A percentile compares a stretch with the other conserved stretches of the same genome.
Evolutionary conservation across 1,284 basidiomycete species (phyloP).

Genomic region (Phellopilus nigrolimitatus): DNA sequence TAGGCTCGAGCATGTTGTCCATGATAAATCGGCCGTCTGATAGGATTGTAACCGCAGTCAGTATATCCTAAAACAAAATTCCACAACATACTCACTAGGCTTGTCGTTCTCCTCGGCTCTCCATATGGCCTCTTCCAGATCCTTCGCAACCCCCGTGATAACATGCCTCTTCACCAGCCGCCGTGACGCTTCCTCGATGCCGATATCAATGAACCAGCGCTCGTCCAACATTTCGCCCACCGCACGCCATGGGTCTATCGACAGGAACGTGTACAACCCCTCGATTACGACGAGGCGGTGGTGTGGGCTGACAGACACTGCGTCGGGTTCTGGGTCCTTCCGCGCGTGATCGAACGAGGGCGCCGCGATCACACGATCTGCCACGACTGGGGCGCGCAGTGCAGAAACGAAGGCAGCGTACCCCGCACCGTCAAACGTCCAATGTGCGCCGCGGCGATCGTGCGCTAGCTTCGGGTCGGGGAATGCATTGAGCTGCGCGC

Average conservation of each 20-base stretch:
- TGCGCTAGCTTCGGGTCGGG: constrained; percentile 70
- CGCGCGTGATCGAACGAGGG: constrained; percentile 74
- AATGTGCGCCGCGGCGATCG: constrained; percentile 66
- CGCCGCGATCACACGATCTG: constrained; percentile 42
- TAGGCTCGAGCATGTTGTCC: constrained; percentile 26
- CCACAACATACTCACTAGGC: constrained; percentile 51
- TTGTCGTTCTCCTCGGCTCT: constrained; percentile 72
- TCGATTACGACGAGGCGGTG: constrained; percentile 81
- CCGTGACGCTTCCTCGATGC: constrained; percentile 51
- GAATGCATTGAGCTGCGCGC: constrained; percentile 61
- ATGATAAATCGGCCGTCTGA: constrained; percentile 26
- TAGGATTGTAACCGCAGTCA: not conserved
- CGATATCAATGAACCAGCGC: constrained; percentile 71
- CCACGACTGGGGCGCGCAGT: constrained; percentile 38
- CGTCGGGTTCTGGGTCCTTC: constrained; percentile 57
- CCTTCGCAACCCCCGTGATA: constrained; percentile 64
- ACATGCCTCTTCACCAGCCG: constrained; percentile 76
- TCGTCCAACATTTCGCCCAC: constrained; percentile 71
- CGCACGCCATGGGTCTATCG: constrained; percentile 66
- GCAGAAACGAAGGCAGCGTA: constrained; percentile 63
- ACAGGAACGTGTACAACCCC: constrained; percentile 77
- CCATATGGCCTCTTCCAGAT: constrained; percentile 61
- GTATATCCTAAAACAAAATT: not conserved
- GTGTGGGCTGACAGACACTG: constrained; percentile 50
- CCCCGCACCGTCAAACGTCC: constrained; percentile 61